Evolutionary conservation across 768 basidiomycete genomes (phyloP), one percentile per base, ranked within the genome.

Genomic region (Rhodotorula kratochvilovae): DNA sequence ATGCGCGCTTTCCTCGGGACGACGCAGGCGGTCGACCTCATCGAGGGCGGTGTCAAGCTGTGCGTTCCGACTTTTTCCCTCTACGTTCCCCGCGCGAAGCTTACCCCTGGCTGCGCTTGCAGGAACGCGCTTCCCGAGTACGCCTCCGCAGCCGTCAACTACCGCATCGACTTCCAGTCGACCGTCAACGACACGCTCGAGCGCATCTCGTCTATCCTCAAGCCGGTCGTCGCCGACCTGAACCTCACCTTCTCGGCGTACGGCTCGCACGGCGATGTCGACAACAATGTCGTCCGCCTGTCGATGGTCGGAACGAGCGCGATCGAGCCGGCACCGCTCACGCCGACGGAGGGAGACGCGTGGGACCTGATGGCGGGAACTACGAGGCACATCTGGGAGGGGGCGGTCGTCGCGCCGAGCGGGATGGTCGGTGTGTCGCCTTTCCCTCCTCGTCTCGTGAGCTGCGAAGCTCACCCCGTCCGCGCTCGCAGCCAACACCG

Each of bases 1-100:
- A 2, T 50, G 35, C 21, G 61, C 12, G 55, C 67, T n/a, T 71
- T 66, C 46, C 23, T 75, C 25, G 83, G 86, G 45, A 91, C 89
- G 8, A 91, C 90, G 2, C 89, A 90, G 79, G 91, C 91, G 1
- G 84, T 88, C 55, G 90, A 91, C 76, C 77, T 92, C 48, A 79
- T 85, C 63, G 61, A 77, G 35, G 73, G 71, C 1, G 74, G 74
- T 0, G 68, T 72, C 33, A 76, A 76, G 58, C 57, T 73, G 71
- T 74, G 42, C n/a, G 68, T 60, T 5, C 25, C 12, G 29, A 27
- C 15, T 36, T 4, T 3, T 10, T 36, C 17, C 13, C 23, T 25
- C 51, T 10, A n/a, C 27, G 33, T 6, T 17, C 2, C 36, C 27
- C 19, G 19, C 19, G 3, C 15, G 15, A 10, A 10, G 25, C 23